Evolutionary conservation across 257 asterid species (phyloP).

Genomic region (Leonotis leonurus): DNA sequence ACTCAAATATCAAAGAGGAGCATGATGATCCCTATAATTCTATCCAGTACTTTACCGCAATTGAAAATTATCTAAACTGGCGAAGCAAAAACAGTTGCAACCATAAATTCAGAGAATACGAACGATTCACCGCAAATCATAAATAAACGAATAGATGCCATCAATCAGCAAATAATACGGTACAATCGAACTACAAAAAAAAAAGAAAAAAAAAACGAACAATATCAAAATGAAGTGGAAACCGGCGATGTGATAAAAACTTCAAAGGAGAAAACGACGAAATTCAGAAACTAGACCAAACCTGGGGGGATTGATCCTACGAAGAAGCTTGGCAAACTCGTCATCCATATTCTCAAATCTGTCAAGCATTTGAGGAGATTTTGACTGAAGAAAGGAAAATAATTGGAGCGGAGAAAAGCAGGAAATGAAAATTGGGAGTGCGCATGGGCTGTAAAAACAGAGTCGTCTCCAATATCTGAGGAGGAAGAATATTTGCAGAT

Average conservation of each 20-base stretch:
- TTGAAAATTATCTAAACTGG: background rate
- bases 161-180: background rate
- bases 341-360: slow-evolving; percentile 44
- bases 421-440: background rate
- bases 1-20: background rate
- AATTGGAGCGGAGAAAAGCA: background rate
- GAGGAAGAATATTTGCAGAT: slow-evolving; percentile 20
- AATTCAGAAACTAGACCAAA: background rate
- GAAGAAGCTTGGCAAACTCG: slow-evolving; percentile 63
- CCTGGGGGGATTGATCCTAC: slow-evolving; percentile 82
- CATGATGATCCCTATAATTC: background rate
- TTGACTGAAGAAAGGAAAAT: background rate
- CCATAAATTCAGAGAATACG: background rate
- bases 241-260: background rate
- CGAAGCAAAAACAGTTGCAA: background rate
- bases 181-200: slow-evolving; percentile 1
- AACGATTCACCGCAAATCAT: background rate
- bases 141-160: background rate
- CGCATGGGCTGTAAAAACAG: slow-evolving; percentile 20
- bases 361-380: slow-evolving; percentile 22
- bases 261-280: background rate
- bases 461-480: slow-evolving; percentile 43
- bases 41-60: background rate
- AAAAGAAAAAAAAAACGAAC: no score
- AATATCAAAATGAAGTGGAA: background rate